These are phyloP conservation scores for Bassia scoparia DNA, from an alignment of 148 eudicot species.

Conservation along the genomic window DNA sequence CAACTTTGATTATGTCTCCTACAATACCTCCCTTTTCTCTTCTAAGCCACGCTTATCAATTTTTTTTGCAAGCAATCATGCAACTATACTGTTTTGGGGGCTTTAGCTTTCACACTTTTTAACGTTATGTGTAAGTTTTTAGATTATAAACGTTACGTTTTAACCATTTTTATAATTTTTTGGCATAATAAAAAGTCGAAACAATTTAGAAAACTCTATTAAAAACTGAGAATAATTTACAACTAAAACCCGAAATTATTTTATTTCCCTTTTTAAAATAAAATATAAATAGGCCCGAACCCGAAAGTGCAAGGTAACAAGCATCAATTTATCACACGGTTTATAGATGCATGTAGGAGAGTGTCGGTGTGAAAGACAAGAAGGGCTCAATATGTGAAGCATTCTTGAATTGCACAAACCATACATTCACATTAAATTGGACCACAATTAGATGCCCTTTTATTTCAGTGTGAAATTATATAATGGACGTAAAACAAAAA, in stretches of 20 bases:
- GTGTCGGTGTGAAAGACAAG: slow-evolving; percentile 4
- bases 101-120: background rate
- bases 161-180: too few species aligned
- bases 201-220: too few species aligned
- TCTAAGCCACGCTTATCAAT: slow-evolving; percentile 21
- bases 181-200: too few species aligned
- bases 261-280: too few species aligned
- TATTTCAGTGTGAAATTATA: background rate
- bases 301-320: background rate
- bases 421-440: slow-evolving; percentile 18
- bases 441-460: slow-evolving; percentile 8
- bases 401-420: background rate
- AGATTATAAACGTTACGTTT: background rate
- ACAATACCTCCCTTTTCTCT: slow-evolving; percentile 16
- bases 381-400: background rate
- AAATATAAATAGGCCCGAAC: too few species aligned
- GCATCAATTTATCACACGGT: background rate
- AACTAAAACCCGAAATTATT: too few species aligned
- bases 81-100: background rate
- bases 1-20: slow-evolving; percentile 27
- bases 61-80: background rate
- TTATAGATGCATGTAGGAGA: background rate
- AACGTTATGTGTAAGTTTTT: background rate
- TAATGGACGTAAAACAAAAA: background rate
- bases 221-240: too few species aligned